Evolutionary conservation across 164 flowering plant genomes (phyloP), one percentile per base, ranked within the genome.

Genomic region (Berberis thunbergii): DNA sequence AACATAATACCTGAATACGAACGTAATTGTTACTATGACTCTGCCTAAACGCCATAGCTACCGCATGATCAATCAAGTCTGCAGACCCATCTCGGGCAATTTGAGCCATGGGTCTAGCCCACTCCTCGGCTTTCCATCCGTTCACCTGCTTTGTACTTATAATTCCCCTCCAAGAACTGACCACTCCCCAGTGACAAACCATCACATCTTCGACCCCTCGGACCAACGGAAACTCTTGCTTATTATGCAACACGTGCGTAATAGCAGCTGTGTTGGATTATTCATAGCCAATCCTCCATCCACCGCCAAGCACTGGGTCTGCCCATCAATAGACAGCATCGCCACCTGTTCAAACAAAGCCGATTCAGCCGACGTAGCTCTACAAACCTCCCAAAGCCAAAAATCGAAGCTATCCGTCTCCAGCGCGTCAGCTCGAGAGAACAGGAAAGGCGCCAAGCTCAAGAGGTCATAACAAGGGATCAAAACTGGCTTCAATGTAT

Each of bases 201-300:
- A 90, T 49, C 64, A 93, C 63, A 67, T 90, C 98, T 85, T 90
- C 97, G 10, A 89, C 93, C 4, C 99, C 99, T 58, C 96, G 75
- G 56, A 91, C 96, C 70, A 83, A 84, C 42, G 99, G 99, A 53
- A 94, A 94, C 80, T 94, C 99, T 70, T 89, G 90, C 74, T 91
- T 91, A 77, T 94, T 94, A 65, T 94, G 97, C 63, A 94, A 75
- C 79, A 94, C 99, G 80, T 94, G 99, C 50, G 97, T 94, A 49
- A 94, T 89, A 2, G 99, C 97, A 6, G 99, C 96, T 40, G 96
- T 2, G 96, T 74, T 7, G 99, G 99, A 72, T 91, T 94, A 64
- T 81, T 85, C 99, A 91, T 94, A 26, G 86, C 86, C 54, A 89
- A 63, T 0, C 93, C 93, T 1, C 99, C 99, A 57, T 84, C 97